phyloP scores from a whole-genome alignment of 2,329 filamentous ascomycete genomes.

The Cladophialophora chaetospira region DNA sequence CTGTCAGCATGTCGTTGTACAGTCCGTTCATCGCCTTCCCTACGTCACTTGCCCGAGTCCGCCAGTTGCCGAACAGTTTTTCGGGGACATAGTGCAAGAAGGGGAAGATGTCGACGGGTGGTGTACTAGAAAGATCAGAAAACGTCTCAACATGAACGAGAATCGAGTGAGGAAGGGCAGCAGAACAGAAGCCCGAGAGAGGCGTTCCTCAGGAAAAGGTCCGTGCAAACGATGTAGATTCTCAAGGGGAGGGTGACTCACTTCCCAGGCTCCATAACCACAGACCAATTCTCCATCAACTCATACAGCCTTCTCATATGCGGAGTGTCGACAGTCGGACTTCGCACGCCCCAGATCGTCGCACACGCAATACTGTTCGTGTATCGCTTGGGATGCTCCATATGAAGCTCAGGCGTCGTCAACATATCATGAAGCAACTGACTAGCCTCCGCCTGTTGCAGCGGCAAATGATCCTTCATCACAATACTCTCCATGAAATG shows the following conservation, averaged over 20 bases:
- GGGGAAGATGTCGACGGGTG: constrained; percentile 53
- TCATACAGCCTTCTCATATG: constrained; percentile 46
- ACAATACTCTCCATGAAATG: constrained; percentile 49
- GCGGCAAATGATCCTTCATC: constrained; percentile 42
- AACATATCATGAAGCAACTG: constrained; percentile 53
- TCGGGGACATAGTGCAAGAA: constrained; percentile 49
- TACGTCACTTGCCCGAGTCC: constrained; percentile 40
- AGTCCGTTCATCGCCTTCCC: constrained; percentile 46
- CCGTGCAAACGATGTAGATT: too few species aligned
- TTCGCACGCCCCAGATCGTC: constrained; percentile 42
- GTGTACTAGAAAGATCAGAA: too few species aligned
- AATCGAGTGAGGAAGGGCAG: too few species aligned
- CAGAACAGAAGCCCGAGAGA: too few species aligned
- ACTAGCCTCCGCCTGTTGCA: constrained; percentile 52
- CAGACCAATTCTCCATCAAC: constrained; percentile 49
- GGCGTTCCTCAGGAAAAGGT: too few species aligned
- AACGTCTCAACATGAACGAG: too few species aligned
- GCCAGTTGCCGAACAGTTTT: constrained; percentile 44
- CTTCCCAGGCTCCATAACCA: constrained; percentile 51
- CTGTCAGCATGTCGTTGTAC: constrained; percentile 41
- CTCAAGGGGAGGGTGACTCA: too few species aligned
- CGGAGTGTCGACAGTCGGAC: constrained; percentile 35
- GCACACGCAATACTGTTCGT: constrained; percentile 51
- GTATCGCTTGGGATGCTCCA: constrained; percentile 52
- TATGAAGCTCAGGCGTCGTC: constrained; percentile 45